Percentiles rank a stretch among this genome's conserved stretches.
Evolutionary conservation across 768 basidiomycete genomes (phyloP).

Genomic region (Rhizopogon rudus): DNA sequence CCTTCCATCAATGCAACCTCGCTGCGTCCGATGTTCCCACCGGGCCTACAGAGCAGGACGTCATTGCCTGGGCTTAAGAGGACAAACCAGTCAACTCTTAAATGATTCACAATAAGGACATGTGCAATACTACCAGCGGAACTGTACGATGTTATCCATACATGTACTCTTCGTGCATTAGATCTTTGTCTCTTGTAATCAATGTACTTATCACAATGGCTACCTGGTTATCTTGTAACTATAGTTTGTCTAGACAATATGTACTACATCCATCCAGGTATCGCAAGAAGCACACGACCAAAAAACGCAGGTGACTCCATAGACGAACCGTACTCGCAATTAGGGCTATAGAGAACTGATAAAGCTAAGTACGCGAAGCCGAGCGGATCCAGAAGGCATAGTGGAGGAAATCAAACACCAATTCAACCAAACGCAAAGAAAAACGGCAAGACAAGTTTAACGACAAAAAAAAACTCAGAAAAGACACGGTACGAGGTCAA

Average conservation of each 20-base stretch:
- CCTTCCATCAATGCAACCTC: slow-evolving; percentile 56
- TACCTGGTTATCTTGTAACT: neutral
- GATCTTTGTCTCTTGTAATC: neutral
- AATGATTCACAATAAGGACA: neutral
- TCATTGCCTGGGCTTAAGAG: slow-evolving; percentile 36
- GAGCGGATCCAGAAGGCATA: slow-evolving; percentile 9
- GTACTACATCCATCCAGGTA: slow-evolving; percentile 35
- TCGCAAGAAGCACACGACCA: slow-evolving; percentile 28
- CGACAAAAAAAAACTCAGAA: slow-evolving; percentile 6
- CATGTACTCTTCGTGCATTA: neutral
- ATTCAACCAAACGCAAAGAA: neutral
- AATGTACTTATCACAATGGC: neutral
- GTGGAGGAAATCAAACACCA: slow-evolving; percentile 4
- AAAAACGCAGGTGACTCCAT: slow-evolving; percentile 10
- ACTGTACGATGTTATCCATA: neutral
- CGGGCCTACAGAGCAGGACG: slow-evolving; percentile 43
- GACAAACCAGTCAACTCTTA: neutral
- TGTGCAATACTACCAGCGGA: neutral
- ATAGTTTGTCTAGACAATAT: slow-evolving; percentile 23
- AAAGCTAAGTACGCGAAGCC: slow-evolving; percentile 19
- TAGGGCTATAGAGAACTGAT: slow-evolving; percentile 11
- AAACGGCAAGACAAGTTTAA: slow-evolving; percentile 3
- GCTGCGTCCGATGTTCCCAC: slow-evolving; percentile 45
- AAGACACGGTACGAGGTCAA: slow-evolving; percentile 16
- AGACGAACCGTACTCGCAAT: slow-evolving; percentile 17